Conservation (phyloP, 1,284 basidiomycete species). For the Limonomyces culmigenus region DNA sequence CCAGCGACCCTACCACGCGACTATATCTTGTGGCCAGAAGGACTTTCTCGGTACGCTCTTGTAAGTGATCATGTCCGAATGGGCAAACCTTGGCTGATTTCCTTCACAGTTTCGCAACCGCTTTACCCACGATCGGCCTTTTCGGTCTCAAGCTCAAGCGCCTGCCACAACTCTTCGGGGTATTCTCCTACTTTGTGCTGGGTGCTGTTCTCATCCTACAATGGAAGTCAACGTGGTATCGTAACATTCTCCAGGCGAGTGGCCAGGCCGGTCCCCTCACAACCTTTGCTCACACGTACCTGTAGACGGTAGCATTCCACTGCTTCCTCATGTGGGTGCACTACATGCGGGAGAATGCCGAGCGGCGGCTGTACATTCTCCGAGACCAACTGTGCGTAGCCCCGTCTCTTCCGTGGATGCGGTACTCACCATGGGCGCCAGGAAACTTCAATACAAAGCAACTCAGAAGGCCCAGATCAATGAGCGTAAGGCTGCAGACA, state of each 20-base stretch:
- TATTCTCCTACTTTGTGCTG: conserved; percentile 40
- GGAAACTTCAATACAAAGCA: conserved; percentile 61
- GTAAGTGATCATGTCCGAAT: conserved; percentile 17
- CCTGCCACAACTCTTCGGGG: conserved; percentile 44
- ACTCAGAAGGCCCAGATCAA: conserved; percentile 78
- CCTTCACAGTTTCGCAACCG: conserved; percentile 27
- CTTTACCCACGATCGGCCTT: conserved; percentile 58
- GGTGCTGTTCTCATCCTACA: not conserved
- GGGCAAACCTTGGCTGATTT: conserved; percentile 1
- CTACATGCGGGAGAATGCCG: conserved; percentile 33
- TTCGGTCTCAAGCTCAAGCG: conserved; percentile 63
- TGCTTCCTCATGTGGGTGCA: conserved; percentile 37
- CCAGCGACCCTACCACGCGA: conserved; percentile 9
- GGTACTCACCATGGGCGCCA: too few species aligned
- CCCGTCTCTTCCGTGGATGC: too few species aligned
- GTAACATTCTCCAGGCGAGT: not conserved
- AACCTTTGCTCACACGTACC: not conserved
- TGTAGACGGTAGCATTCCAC: conserved; percentile 32
- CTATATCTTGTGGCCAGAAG: conserved; percentile 24
- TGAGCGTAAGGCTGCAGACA: conserved; percentile 65
- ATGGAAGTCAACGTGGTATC: not conserved
- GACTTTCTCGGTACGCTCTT: conserved; percentile 51
- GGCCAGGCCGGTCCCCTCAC: too few species aligned
- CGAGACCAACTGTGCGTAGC: conserved; percentile 57
- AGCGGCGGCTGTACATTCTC: conserved; percentile 42